Percentiles rank a stretch among this genome's conserved stretches.
Evolutionary conservation across 2,329 filamentous ascomycete species (phyloP).

Genomic region (Coniochaeta ligniaria): DNA sequence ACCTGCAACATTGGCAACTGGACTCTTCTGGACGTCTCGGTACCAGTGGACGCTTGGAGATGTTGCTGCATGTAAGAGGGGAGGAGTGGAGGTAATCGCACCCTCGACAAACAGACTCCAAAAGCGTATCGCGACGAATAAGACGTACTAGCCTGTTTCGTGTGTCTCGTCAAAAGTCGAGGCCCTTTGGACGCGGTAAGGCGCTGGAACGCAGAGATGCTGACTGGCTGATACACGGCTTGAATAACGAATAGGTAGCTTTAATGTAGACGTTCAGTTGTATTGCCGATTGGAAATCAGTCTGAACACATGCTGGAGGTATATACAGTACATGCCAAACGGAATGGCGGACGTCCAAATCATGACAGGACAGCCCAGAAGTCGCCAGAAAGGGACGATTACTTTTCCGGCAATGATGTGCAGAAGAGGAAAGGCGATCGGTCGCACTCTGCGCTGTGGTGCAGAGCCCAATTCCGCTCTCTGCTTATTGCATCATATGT

Average conservation of each 20-base stretch:
- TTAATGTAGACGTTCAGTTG: neutral
- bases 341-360: neutral
- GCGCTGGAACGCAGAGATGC: neutral
- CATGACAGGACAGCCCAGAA: neutral
- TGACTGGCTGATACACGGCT: neutral
- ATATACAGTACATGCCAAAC: neutral
- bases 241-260: neutral
- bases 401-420: neutral
- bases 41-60: neutral
- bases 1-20: neutral
- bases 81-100: neutral
- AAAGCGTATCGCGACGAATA: neutral
- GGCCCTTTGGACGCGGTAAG: neutral
- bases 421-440: neutral
- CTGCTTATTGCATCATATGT: slow-evolving; percentile 49
- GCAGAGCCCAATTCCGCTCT: neutral
- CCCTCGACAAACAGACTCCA: neutral
- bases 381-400: neutral
- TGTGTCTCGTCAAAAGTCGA: neutral
- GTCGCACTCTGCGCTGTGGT: neutral
- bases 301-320: neutral
- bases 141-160: neutral
- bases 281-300: neutral
- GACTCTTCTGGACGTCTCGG: neutral
- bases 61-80: neutral